Evolutionary conservation across 2,329 filamentous ascomycete genomes (phyloP), one percentile per base, ranked within the genome.

Genomic region (Neofusicoccum kwambonambiense): DNA sequence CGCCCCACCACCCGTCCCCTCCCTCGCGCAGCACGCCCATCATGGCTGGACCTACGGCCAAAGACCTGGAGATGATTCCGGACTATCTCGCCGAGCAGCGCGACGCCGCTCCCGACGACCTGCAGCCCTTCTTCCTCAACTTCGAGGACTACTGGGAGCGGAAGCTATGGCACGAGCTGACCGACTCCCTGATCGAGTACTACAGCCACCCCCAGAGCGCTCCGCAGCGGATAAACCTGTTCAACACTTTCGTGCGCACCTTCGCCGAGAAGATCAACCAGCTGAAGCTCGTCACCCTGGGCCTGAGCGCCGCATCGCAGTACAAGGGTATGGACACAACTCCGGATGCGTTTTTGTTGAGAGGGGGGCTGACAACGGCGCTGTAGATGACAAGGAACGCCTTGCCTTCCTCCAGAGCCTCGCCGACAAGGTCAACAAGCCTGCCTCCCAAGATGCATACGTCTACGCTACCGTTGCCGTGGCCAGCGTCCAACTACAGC

Each of bases 221-320:
- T 64, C 84, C 87, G 65, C 92, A 96, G 81, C 90, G 94, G 75
- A 86, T 99, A 81, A 84, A 89, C 66, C 90, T 99, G 79, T 99
- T 95, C 85, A 92, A 95, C 81, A 89, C 88, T 72, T 99, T 99
- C 83, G 90, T 99, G 79, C 87, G 94, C 78, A 95, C 90, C 79
- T 99, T 99, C 76, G 92, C 93, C 70, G 93, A 97, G 77, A 97
- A 96, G 85, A 97, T 99, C 84, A 99, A 98, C 82, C 94, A 98
- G 83, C 85, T 99, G 68, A 97, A 97, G 85, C 89, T 98, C 70
- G 95, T 99, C 70, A 90, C 91, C 70, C 83, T 99, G 70, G 95
- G 93, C 15, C 82, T 98, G 76, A 91, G 90, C 80, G 91, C 95
- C 51, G 92, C 93, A 62, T 88, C 89, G 73, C 89, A 96, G 82